phyloP scores from a whole-genome alignment of 176 grass and related monocot species.

The Carex myosuroides region DNA sequence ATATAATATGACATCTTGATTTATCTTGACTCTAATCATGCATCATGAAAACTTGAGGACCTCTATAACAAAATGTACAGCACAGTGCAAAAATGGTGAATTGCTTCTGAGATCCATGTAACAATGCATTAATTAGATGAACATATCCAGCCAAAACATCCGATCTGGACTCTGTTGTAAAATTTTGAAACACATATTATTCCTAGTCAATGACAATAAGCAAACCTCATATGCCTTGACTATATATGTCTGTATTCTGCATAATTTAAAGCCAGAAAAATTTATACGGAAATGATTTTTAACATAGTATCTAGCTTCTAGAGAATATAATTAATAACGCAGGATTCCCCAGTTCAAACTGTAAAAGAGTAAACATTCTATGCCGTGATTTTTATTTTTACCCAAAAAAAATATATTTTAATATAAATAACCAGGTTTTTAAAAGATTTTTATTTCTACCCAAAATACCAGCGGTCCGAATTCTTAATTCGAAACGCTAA shows the following conservation, averaged over 20 bases:
- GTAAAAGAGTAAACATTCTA: not conserved
- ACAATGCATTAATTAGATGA: not conserved
- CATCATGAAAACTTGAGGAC: not conserved
- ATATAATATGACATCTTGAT: not conserved
- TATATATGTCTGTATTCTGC: not conserved
- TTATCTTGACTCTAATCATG: not conserved
- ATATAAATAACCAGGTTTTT: too few relatives aligned
- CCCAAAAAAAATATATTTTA: too few relatives aligned
- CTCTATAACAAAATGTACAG: not conserved
- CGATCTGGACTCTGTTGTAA: too few relatives aligned
- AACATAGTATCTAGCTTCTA: not conserved
- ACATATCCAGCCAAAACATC: too few relatives aligned
- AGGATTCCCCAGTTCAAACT: too few relatives aligned
- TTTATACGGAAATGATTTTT: not conserved
- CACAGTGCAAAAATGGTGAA: not conserved
- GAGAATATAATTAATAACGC: not conserved
- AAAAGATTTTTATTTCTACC: too few relatives aligned
- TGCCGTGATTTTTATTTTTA: too few relatives aligned
- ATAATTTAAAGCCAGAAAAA: not conserved
- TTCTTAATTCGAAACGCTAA: too few relatives aligned
- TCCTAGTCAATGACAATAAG: not conserved
- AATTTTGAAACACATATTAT: too few relatives aligned
- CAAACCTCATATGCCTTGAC: not conserved
- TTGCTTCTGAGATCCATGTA: not conserved
- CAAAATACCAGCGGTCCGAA: too few relatives aligned